Base-by-base conservation (phyloP, 371 early-diverging fungal species). In the Mortierella sp. region DNA sequence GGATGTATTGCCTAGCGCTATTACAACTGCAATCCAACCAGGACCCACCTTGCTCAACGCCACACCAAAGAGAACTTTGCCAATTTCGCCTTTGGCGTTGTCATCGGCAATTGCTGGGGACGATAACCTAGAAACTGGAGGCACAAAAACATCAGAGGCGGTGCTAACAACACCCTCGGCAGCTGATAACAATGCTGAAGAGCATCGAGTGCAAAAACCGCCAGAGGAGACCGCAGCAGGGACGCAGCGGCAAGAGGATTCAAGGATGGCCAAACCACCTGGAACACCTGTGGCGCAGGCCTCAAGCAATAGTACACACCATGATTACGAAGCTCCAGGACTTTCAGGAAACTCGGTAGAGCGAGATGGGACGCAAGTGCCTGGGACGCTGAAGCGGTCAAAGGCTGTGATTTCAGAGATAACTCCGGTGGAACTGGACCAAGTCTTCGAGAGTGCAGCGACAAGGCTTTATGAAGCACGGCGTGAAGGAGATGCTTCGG, bases 81-180 rank as follows among this genome's bases (percentile, higher is more conserved):
- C 79, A 14, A 75, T 75, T 11, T 75, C 75, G 15, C 75, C 75
- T 15, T 56, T 75, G 6, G 75, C 75, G 1, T 46, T 65, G 11
- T 25, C 19, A 7, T 64, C 64, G 23, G 48, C 47, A 6, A 14
- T 67, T 18, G 60, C 59, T 5, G 62, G 61, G 7, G 56, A 60
- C 28, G n/a, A 30, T 28, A 50, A 1, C 21, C 18, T 7, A 21
- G 50, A 18, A 9, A 29, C 9, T 37, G 37, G 37, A 37, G 9
- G 9, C 9, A 9, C 9, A 9, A 37, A 37, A 9, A 3, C 37
- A 5, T 37, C 9, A 9, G 37, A 37, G 37, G 46, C 46, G 16
- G 25, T 25, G 48, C 47, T 7, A 16, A 4, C 23, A 12, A 9
- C 53, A 53, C 53, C 53, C 3, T 23, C 21, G 21, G 11, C 12